These are phyloP conservation scores for Coemansia nantahalensis DNA, from an alignment of 192 early-diverging fungal species.

Conservation along the genomic window DNA sequence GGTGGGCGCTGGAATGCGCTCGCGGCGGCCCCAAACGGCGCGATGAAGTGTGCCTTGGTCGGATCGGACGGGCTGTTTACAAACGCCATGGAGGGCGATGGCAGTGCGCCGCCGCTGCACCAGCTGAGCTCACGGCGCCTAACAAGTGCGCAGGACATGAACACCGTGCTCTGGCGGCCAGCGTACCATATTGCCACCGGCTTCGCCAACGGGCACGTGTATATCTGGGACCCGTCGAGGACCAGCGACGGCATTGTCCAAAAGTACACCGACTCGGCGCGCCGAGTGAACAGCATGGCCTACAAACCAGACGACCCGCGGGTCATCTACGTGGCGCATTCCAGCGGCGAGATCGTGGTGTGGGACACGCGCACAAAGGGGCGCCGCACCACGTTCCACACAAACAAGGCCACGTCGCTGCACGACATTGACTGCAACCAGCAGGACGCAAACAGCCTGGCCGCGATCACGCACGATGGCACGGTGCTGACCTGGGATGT, in stretches of 20 bases:
- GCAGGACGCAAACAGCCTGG: conserved; percentile 23
- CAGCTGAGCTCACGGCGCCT: conserved; percentile 23
- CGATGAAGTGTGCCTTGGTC: conserved; percentile 24
- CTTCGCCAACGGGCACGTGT: conserved; percentile 34
- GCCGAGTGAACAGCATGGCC: conserved; percentile 36
- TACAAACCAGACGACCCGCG: conserved; percentile 39
- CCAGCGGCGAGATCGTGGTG: conserved; percentile 24
- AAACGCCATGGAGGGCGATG: conserved; percentile 23
- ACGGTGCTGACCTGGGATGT: conserved; percentile 32
- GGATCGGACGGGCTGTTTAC: conserved; percentile 38
- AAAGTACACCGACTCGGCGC: conserved; percentile 19
- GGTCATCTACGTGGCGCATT: conserved; percentile 35
- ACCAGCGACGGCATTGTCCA: conserved; percentile 21
- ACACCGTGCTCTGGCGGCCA: conserved; percentile 46
- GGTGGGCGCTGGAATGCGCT: conserved; percentile 23
- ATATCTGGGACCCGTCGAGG: conserved; percentile 41
- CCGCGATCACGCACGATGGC: conserved; percentile 35
- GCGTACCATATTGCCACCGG: conserved; percentile 43
- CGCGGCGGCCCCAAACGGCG: conserved; percentile 23
- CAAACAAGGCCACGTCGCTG: conserved; percentile 6
- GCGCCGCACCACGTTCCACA: conserved; percentile 13
- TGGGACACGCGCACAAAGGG: conserved; percentile 34
- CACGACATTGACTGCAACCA: conserved; percentile 50
- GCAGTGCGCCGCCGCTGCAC: conserved; percentile 4
- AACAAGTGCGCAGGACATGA: conserved; percentile 23